phyloP scores from a whole-genome alignment of 2,329 filamentous ascomycete species.

The Claviceps sorghi region DNA sequence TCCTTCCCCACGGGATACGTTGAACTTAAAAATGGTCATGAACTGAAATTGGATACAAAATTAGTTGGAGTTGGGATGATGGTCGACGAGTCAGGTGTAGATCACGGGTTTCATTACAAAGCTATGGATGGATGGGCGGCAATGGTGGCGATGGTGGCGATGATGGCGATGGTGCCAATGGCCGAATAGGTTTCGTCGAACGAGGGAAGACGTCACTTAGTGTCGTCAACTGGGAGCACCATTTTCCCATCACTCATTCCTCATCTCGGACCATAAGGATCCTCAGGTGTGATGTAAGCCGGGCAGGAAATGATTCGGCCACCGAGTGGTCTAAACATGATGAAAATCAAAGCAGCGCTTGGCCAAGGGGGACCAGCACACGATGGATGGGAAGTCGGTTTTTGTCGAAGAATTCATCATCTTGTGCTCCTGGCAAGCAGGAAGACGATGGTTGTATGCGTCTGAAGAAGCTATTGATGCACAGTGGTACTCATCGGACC shows the following conservation, averaged over 20 bases:
- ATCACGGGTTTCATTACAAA: background rate
- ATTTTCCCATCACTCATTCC: too few relatives aligned
- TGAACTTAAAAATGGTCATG: too few relatives aligned
- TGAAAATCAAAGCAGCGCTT: too few relatives aligned
- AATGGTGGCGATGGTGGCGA: background rate
- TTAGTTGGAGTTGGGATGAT: background rate
- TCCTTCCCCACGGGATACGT: too few relatives aligned
- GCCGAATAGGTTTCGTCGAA: background rate
- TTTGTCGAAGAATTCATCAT: too few relatives aligned
- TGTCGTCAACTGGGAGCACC: background rate
- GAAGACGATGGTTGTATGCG: background rate
- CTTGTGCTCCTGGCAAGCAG: background rate
- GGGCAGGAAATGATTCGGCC: background rate
- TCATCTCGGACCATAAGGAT: background rate
- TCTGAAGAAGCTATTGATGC: background rate
- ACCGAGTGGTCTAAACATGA: too few relatives aligned
- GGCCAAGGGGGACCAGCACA: too few relatives aligned
- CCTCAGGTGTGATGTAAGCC: background rate
- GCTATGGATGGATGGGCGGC: background rate
- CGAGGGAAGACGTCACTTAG: too few relatives aligned
- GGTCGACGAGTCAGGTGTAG: background rate
- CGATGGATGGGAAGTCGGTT: too few relatives aligned
- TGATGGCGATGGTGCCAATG: background rate
- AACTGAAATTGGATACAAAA: too few relatives aligned
- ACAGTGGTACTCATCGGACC: background rate